Base-by-base conservation (phyloP, 768 basidiomycete species). In the Boletus patriciae region DNA sequence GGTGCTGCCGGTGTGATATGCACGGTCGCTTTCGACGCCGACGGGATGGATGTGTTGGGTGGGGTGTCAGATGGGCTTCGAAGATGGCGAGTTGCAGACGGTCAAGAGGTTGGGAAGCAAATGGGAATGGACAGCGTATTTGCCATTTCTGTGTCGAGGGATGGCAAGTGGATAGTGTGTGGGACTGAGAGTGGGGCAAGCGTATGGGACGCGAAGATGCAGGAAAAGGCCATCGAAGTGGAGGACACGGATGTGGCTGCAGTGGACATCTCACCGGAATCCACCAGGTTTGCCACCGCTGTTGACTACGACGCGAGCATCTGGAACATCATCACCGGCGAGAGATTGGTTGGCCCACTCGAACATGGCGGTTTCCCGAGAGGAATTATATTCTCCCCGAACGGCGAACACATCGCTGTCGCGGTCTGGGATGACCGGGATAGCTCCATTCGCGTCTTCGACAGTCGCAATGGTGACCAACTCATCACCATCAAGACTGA, bases 291-390 rank as follows among this genome's bases (percentile, higher is more conserved):
- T 40, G 44, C 38, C 0, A 46, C 43, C 18, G 27, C 41, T 1
- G 10, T 19, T 11, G 23, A 8, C 27, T 6, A 27, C 27, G 6
- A 4, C 4, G 27, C 27, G 7, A 40, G 3, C 31, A 29, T 52
- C 23, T 52, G 44, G 50, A n/a, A 18, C 40, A 37, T 55, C 23
- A 4, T 10, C 1, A 40, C 47, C 0, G 48, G 54, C 0, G 27
- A 50, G 10, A 25, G 21, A 11, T n/a, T 57, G 4, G 38, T 57
- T 12, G 50, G 45, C 23, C 55, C 55, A 2, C 38, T 47, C n/a
- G 0, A 23, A 4, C 50, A 41, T 21, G 2, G 1, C 7, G 27
- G 5, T 27, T 1, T 5, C 9, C 3, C 50, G 19, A 2, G 0
- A 0, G 48, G 48, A 12, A n/a, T 55, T 7, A 37, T 11, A 12